Base-by-base conservation (phyloP, 306 rosid species). In the Rubus parviflorus region DNA sequence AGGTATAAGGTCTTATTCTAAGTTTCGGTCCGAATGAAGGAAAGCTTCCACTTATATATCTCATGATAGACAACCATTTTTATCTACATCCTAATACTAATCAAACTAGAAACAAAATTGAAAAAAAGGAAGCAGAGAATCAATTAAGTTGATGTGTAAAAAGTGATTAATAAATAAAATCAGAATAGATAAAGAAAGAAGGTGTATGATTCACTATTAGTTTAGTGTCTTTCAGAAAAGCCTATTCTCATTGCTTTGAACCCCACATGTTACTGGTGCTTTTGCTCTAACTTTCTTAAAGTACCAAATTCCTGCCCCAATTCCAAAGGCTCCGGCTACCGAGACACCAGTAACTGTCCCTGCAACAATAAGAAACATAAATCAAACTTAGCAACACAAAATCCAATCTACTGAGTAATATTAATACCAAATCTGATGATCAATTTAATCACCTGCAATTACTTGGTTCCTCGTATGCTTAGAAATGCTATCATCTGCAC, bases 181-280 rank as follows among this genome's bases (percentile, higher is more conserved):
- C 40, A 76, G 30, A 15, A 35, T 45, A 65, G 38, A 38, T 17
- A 76, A 47, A 70, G 64, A 82, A 87, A 78, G 64, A 75, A 81
- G 86, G 47, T 77, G 72, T 87, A 37, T 64, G 73, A 37, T 62
- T 63, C 45, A 67, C 78, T 47, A 52, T 69, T 60, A 35, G 70
- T 64, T 78, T 37, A 72, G 62, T 70, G 15, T 75, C 52, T 75
- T 93, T 84, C 68, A 95, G 83, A 95, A 95, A 86, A 91, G 92
- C 80, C 97, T 87, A 76, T 95, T 95, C 45, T 91, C 98, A 20
- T 89, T 95, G 81, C 63, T 88, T 84, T 95, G 97, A 79, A 95
- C 96, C 77, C 99, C 97, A 83, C 97, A 91, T 16, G 97, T 89
- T 3, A 88, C 91, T 48, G 96, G 96, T 70, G 96, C 90, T 85